A percentile compares a stretch with the other conserved stretches of the same genome.
phyloP scores from a whole-genome alignment of 2,329 filamentous ascomycete genomes.

The Nemania sp. region DNA sequence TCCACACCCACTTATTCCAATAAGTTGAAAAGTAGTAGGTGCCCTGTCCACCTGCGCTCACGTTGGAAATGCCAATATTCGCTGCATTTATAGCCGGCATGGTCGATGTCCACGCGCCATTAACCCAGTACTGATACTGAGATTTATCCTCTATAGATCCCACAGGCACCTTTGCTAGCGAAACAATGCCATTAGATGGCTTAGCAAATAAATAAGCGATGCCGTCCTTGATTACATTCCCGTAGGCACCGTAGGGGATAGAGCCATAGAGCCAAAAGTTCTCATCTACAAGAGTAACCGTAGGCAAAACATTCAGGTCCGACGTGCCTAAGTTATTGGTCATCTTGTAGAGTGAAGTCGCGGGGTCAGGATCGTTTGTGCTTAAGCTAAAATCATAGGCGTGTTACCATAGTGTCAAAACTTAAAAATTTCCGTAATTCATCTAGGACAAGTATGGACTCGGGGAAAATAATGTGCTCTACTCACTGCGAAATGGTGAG shows the following conservation, averaged over 20 bases:
- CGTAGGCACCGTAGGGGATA: conserved; percentile 43
- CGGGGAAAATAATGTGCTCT: neutral
- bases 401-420: conserved; percentile 18
- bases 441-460: neutral
- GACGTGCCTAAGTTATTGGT: conserved; percentile 32
- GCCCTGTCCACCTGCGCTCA: conserved; percentile 39
- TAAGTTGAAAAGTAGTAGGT: conserved; percentile 40
- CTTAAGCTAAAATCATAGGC: conserved; percentile 25
- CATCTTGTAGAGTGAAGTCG: conserved; percentile 44
- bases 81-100: conserved; percentile 23
- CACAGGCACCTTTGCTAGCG: conserved; percentile 41
- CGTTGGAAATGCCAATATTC: conserved; percentile 29
- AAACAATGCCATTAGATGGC: conserved; percentile 35
- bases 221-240: conserved; percentile 40
- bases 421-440: neutral
- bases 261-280: conserved; percentile 42
- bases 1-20: conserved; percentile 42
- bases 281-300: conserved; percentile 40
- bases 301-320: conserved; percentile 40
- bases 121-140: conserved; percentile 42
- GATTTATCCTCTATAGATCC: conserved; percentile 40
- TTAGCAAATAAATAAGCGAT: conserved; percentile 42
- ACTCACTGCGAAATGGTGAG: conserved; percentile 34
- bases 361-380: conserved; percentile 39
- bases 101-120: conserved; percentile 30